A percentile compares a stretch with the other conserved stretches of the same genome.
phyloP scores from a whole-genome alignment of 2,329 filamentous ascomycete genomes.

The Colletotrichum caudatum region DNA sequence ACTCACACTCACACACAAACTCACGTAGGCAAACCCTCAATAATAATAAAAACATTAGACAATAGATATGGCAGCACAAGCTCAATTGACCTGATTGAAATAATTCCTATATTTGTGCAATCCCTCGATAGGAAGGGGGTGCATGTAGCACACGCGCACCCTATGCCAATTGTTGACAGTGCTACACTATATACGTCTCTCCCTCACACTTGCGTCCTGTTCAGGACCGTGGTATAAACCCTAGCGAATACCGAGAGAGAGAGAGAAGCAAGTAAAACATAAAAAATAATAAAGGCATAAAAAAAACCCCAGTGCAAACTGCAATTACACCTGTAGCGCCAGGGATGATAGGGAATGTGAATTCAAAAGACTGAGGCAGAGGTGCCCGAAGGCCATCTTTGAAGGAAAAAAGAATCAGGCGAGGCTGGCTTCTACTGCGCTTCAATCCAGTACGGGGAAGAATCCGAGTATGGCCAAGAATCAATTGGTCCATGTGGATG shows the following conservation, averaged over 20 bases:
- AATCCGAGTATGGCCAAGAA: background rate
- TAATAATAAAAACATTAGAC: no score
- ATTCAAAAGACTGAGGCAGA: conserved; percentile 8
- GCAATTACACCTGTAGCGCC: conserved; percentile 36
- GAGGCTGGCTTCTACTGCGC: background rate
- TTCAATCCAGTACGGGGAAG: background rate
- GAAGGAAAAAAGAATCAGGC: background rate
- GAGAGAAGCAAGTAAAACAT: no score
- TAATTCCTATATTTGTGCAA: conserved; percentile 6
- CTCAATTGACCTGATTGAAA: background rate
- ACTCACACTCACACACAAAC: background rate
- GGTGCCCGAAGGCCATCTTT: conserved; percentile 1
- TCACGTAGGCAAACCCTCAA: background rate
- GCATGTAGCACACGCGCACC: background rate
- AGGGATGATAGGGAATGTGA: conserved; percentile 5
- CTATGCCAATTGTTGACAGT: conserved; percentile 11
- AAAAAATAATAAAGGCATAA: background rate
- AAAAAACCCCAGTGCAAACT: conserved; percentile 7
- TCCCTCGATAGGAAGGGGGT: background rate
- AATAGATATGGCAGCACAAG: background rate
- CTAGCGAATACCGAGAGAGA: conserved; percentile 17
- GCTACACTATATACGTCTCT: conserved; percentile 36
- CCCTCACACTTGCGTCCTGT: conserved; percentile 7
- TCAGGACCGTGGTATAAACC: conserved; percentile 32
- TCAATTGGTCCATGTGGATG: background rate